Percentiles rank a stretch among this genome's conserved stretches.
phyloP scores from a whole-genome alignment of 306 rosid species.

The Chamaecrista fasciculata region DNA sequence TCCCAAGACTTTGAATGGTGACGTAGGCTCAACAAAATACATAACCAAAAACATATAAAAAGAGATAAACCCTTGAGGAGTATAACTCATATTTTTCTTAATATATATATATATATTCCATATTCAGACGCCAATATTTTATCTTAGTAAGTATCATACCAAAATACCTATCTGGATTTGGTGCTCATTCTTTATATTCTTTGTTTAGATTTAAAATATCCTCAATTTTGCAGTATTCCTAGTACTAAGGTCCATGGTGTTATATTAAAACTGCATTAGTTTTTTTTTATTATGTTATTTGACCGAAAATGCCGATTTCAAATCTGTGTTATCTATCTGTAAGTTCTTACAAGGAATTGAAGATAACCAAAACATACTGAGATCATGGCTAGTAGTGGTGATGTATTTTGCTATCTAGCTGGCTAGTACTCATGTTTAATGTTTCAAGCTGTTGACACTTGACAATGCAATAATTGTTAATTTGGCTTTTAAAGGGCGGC shows the following conservation, averaged over 20 bases:
- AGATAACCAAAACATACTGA: constrained; percentile 19
- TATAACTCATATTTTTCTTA: no score
- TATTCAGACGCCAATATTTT: no score
- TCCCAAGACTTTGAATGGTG: no score
- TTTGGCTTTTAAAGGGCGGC: no score
- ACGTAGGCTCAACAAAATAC: no score
- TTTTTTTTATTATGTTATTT: no score
- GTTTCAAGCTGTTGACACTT: background rate
- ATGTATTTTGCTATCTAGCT: background rate
- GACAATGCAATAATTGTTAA: background rate
- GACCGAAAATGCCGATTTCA: no score
- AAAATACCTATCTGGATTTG: background rate
- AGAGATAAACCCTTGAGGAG: no score
- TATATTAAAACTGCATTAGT: no score
- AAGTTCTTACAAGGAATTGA: constrained; percentile 15
- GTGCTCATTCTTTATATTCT: background rate
- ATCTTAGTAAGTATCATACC: background rate
- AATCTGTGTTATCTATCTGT: constrained; percentile 45
- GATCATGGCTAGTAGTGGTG: background rate
- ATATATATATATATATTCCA: no score
- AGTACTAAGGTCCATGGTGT: constrained; percentile 35
- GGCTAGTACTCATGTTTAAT: background rate
- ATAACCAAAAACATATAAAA: no score
- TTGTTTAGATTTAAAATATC: background rate
- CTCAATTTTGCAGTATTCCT: background rate